Evolutionary conservation across 1,139 yeast species (phyloP).

Genomic region (Lodderomyces elongisporus): DNA sequence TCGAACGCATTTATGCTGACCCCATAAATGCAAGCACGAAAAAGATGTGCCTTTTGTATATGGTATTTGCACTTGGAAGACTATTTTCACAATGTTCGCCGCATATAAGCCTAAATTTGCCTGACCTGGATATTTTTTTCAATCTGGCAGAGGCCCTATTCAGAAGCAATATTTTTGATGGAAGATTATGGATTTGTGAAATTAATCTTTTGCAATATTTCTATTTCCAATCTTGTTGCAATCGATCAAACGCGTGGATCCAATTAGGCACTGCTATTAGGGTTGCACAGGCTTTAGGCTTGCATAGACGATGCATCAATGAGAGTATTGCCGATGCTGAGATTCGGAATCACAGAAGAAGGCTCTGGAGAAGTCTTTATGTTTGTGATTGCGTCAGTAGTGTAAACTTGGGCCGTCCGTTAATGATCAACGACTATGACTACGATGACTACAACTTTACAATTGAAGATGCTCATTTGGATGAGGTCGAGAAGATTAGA

Average conservation of each 20-base stretch:
- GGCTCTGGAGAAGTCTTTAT: slow-evolving; percentile 36
- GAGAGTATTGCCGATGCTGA: slow-evolving; percentile 34
- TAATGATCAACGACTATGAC: slow-evolving; percentile 33
- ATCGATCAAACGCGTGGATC: slow-evolving; percentile 39
- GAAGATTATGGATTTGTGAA: slow-evolving; percentile 38
- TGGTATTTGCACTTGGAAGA: slow-evolving; percentile 38
- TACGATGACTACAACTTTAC: slow-evolving; percentile 29
- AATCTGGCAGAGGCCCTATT: slow-evolving; percentile 27
- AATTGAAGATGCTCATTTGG: slow-evolving; percentile 3
- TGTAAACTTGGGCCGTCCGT: slow-evolving; percentile 36
- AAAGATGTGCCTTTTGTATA: slow-evolving; percentile 21
- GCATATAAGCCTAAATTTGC: slow-evolving; percentile 15
- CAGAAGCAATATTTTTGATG: slow-evolving; percentile 29
- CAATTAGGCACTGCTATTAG: slow-evolving; percentile 41
- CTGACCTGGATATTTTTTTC: slow-evolving; percentile 20
- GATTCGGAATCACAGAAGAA: slow-evolving; percentile 20
- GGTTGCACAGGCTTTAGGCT: slow-evolving; percentile 58
- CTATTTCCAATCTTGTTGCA: slow-evolving; percentile 32
- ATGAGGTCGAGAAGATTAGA: slow-evolving; percentile 9
- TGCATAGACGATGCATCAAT: slow-evolving; percentile 52
- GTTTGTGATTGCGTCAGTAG: slow-evolving; percentile 39
- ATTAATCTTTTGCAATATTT: slow-evolving; percentile 32
- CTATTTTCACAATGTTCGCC: slow-evolving; percentile 19
- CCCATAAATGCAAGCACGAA: slow-evolving; percentile 14
- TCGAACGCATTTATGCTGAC: slow-evolving; percentile 19